These are phyloP conservation scores for Termitomyces sp. DNA, from an alignment of 768 basidiomycete genomes.

Conservation along the genomic window DNA sequence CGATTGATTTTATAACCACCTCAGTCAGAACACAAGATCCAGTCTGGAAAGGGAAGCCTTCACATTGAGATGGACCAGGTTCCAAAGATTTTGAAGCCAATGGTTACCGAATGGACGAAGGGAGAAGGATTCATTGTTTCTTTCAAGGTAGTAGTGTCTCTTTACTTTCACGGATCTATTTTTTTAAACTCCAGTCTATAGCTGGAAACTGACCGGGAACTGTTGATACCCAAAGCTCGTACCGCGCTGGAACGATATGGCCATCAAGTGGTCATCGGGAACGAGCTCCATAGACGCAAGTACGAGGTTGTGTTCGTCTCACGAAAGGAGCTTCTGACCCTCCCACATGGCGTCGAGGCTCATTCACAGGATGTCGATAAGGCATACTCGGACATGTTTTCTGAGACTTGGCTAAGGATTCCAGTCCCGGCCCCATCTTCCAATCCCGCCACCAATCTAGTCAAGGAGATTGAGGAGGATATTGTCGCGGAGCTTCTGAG, in stretches of 20 bases:
- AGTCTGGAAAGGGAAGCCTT: conserved; percentile 91
- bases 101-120: conserved; percentile 91
- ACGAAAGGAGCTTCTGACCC: conserved; percentile 25
- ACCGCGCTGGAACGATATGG: conserved; percentile 89
- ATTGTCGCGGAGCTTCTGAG: conserved; percentile 73
- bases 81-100: conserved; percentile 88
- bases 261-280: conserved; percentile 96
- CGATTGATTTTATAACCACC: background rate
- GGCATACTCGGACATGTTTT: conserved; percentile 24
- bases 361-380: conserved; percentile 1
- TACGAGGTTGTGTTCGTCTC: conserved; percentile 91
- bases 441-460: conserved; percentile 24
- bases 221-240: conserved; percentile 89
- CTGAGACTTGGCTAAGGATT: conserved; percentile 63
- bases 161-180: background rate
- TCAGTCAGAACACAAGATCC: conserved; percentile 97
- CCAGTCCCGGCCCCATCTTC: conserved; percentile 31
- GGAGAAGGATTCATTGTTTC: conserved; percentile 85
- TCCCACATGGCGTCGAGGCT: conserved; percentile 11
- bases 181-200: conserved; percentile 22
- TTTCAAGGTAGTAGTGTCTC: conserved; percentile 72
- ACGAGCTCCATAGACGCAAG: conserved; percentile 89
- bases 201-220: conserved; percentile 85
- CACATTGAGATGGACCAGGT: conserved; percentile 99
- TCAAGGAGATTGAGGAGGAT: conserved; percentile 89